phyloP scores from a whole-genome alignment of 371 early-diverging fungal genomes.

The Lichtheimia ramosa region DNA sequence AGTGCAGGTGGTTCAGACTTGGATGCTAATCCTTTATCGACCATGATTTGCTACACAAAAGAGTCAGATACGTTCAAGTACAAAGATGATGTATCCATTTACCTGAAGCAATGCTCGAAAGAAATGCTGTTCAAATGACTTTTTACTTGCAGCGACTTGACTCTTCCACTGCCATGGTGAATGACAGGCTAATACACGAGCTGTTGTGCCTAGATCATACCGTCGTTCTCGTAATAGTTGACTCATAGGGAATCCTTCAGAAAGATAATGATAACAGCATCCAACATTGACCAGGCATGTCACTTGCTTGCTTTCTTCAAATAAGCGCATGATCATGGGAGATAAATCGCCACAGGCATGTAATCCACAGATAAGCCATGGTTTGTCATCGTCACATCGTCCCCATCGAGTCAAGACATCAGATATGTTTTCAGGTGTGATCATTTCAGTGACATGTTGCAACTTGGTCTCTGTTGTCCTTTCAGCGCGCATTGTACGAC shows the following conservation, averaged over 20 bases:
- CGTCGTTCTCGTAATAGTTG: neutral
- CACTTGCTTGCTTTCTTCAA: conserved; percentile 58
- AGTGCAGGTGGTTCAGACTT: conserved; percentile 52
- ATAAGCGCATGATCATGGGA: conserved; percentile 68
- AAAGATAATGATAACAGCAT: conserved; percentile 83
- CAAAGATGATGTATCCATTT: conserved; percentile 11
- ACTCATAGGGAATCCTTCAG: conserved; percentile 40
- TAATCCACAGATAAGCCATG: conserved; percentile 80
- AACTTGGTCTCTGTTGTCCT: conserved; percentile 21
- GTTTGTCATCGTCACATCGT: conserved; percentile 13
- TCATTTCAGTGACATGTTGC: conserved; percentile 58
- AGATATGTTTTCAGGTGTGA: conserved; percentile 54
- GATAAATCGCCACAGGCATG: conserved; percentile 88
- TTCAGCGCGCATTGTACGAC: conserved; percentile 12
- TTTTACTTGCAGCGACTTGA: conserved; percentile 45
- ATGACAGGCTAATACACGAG: conserved; percentile 84
- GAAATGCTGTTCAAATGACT: conserved; percentile 70
- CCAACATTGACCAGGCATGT: conserved; percentile 77
- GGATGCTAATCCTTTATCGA: conserved; percentile 54
- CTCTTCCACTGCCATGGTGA: conserved; percentile 77
- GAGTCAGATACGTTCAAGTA: no score
- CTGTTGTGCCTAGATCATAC: conserved; percentile 61
- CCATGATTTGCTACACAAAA: conserved; percentile 56
- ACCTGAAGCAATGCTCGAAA: conserved; percentile 73
- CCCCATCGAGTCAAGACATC: conserved; percentile 43